phyloP scores from a whole-genome alignment of 106 monocot species.

The Agapanthus africanus region DNA sequence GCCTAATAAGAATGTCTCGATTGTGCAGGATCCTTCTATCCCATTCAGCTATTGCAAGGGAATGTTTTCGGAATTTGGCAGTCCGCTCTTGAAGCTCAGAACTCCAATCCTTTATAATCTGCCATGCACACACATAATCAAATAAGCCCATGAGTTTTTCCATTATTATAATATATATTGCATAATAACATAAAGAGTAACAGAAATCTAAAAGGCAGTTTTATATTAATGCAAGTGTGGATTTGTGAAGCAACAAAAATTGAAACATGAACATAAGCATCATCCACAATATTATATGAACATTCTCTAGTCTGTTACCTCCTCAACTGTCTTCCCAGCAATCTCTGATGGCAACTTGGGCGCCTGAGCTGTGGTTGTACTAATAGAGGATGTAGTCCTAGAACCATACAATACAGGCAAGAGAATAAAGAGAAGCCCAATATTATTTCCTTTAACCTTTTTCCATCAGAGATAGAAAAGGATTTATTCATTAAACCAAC shows the following conservation, averaged over 20 bases:
- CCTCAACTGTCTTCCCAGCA: slow-evolving; percentile 78
- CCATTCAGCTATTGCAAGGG: slow-evolving; percentile 80
- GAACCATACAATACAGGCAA: neutral
- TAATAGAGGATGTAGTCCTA: slow-evolving; percentile 14
- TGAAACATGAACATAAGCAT: no score
- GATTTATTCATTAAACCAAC: neutral
- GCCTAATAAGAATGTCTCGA: slow-evolving; percentile 72
- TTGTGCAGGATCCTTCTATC: slow-evolving; percentile 88
- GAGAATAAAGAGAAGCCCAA: neutral
- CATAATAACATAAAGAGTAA: neutral
- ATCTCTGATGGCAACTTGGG: slow-evolving; percentile 86
- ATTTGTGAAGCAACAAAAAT: neutral
- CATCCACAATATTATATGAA: no score
- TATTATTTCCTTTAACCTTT: neutral
- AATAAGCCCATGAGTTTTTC: neutral
- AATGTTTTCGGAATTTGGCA: slow-evolving; percentile 77
- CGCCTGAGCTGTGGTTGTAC: slow-evolving; percentile 23
- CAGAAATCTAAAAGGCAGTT: neutral
- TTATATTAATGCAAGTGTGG: neutral
- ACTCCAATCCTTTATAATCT: slow-evolving; percentile 96
- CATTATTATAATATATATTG: neutral
- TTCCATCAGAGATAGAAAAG: neutral
- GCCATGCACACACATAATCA: neutral
- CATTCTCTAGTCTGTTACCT: slow-evolving; percentile 32
- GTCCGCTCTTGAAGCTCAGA: slow-evolving; percentile 82